phyloP scores from a whole-genome alignment of 1,139 yeast species.

The Nakaseomyces kungkrabaensis region DNA sequence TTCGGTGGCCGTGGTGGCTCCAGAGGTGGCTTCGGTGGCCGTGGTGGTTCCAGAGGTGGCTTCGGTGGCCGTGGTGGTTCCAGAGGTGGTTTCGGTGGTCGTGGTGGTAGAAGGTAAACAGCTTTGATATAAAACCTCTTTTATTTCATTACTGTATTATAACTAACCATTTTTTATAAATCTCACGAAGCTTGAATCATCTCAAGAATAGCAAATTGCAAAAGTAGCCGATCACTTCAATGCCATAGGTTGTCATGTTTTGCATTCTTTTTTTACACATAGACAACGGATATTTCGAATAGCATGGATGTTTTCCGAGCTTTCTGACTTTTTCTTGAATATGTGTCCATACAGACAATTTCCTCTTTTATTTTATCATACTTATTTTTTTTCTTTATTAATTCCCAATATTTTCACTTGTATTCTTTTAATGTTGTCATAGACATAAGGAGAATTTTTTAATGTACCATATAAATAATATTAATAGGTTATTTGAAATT shows the following conservation, averaged over 20 bases:
- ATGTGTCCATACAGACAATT: neutral
- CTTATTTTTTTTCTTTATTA: neutral
- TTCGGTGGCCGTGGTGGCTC: conserved; percentile 32
- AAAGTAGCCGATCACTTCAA: too few relatives aligned
- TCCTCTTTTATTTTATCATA: neutral
- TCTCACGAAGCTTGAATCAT: neutral
- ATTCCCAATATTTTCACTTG: neutral
- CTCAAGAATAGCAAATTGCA: too few relatives aligned
- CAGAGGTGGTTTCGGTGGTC: conserved; percentile 18
- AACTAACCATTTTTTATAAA: neutral
- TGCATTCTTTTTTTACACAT: too few relatives aligned
- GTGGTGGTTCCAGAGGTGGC: conserved; percentile 23
- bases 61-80: conserved; percentile 14
- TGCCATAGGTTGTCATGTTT: too few relatives aligned
- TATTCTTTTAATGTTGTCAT: neutral
- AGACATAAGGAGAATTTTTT: neutral
- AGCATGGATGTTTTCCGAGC: too few relatives aligned
- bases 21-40: conserved; percentile 17
- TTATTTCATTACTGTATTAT: neutral
- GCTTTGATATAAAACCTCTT: neutral
- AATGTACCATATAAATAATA: conserved; percentile 2
- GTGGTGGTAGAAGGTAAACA: conserved; percentile 12
- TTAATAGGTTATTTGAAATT: neutral
- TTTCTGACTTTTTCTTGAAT: neutral
- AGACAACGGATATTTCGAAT: too few relatives aligned